These are phyloP conservation scores for Coemansia sp. DNA, from an alignment of 192 early-diverging fungal genomes.

Conservation along the genomic window DNA sequence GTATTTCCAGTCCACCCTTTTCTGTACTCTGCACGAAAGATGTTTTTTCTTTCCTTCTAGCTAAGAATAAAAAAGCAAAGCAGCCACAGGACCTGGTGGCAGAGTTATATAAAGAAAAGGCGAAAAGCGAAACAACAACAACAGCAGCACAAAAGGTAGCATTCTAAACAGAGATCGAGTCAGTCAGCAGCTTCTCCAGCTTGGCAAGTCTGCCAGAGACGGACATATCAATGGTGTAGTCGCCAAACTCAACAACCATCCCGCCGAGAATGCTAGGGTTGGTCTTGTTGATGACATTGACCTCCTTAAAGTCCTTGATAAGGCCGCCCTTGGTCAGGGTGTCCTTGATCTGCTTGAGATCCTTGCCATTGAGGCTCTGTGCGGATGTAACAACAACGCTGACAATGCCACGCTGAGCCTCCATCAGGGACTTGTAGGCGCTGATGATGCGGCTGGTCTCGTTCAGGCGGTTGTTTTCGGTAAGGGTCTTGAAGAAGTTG, in stretches of 20 bases:
- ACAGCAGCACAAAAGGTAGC: background rate
- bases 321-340: slow-evolving; percentile 80
- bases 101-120: background rate
- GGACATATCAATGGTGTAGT: slow-evolving; percentile 98
- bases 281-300: slow-evolving; percentile 73
- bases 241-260: slow-evolving; percentile 94
- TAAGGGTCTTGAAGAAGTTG: slow-evolving; percentile 90
- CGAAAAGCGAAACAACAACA: background rate
- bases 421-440: slow-evolving; percentile 81
- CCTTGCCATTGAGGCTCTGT: slow-evolving; percentile 71
- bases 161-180: slow-evolving; percentile 44
- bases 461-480: slow-evolving; percentile 92
- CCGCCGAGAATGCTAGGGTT: slow-evolving; percentile 93
- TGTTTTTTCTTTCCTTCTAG: too few relatives aligned
- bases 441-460: slow-evolving; percentile 80
- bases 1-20: too few relatives aligned
- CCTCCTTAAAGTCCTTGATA: slow-evolving; percentile 75
- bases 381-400: slow-evolving; percentile 87
- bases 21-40: too few relatives aligned
- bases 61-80: too few relatives aligned
- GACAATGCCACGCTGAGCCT: slow-evolving; percentile 85
- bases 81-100: too few relatives aligned
- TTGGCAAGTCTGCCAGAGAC: slow-evolving; percentile 93
- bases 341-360: slow-evolving; percentile 69
- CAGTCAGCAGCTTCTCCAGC: slow-evolving; percentile 89